Evolutionary conservation across 768 basidiomycete species (phyloP).

Genomic region (Cystobasidium tubakii): DNA sequence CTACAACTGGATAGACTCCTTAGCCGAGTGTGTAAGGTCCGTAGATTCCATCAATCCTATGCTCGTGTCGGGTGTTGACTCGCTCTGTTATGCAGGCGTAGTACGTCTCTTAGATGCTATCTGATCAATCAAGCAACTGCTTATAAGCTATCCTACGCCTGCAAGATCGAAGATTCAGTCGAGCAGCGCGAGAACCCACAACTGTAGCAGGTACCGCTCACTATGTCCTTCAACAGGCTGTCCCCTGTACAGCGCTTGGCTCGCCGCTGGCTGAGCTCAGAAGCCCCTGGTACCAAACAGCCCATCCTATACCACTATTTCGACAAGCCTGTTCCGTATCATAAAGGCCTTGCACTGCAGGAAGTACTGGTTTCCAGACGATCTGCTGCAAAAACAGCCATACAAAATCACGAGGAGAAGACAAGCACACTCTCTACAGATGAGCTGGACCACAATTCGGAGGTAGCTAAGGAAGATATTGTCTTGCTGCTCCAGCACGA

Average conservation of each 20-base stretch:
- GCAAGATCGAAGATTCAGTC: background rate
- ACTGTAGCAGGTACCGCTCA: background rate
- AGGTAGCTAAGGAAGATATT: conserved; percentile 49
- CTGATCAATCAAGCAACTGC: background rate
- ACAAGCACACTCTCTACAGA: background rate
- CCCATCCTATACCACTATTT: conserved; percentile 33
- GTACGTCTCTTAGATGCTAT: background rate
- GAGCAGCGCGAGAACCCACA: too few relatives aligned
- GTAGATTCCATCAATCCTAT: background rate
- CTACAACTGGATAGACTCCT: background rate
- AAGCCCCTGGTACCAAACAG: background rate
- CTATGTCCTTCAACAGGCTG: background rate
- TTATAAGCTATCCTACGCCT: background rate
- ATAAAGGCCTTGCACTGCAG: conserved; percentile 16
- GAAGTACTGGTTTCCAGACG: conserved; percentile 18
- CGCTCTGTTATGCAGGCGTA: background rate
- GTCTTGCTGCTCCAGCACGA: conserved; percentile 79
- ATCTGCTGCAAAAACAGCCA: background rate
- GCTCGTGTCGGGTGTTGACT: background rate
- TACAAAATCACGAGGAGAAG: background rate
- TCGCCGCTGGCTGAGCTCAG: background rate
- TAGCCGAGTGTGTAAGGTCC: background rate
- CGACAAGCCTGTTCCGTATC: conserved; percentile 27
- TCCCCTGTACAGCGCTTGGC: background rate
- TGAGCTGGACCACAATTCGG: conserved; percentile 52